These are phyloP conservation scores for Cyberlindnera xishuangbannaensis DNA, from an alignment of 805 yeast species.

Conservation along the genomic window DNA sequence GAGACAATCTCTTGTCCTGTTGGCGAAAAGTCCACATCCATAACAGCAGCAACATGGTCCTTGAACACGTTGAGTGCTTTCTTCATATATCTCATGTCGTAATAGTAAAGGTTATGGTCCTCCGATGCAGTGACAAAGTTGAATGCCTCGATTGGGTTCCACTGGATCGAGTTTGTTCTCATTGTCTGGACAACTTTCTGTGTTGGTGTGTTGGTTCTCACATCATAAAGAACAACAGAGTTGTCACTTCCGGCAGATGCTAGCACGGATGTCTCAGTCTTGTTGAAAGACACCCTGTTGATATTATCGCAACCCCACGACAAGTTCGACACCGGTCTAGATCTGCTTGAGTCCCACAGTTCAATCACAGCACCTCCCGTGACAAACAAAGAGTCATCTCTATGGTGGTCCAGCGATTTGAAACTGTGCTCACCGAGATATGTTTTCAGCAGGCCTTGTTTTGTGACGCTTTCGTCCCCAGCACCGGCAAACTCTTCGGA, in stretches of 20 bases:
- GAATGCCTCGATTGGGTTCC: slow-evolving; percentile 99
- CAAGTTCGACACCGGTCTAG: slow-evolving; percentile 68
- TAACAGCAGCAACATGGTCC: slow-evolving; percentile 93
- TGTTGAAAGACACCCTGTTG: slow-evolving; percentile 76
- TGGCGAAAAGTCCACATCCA: slow-evolving; percentile 93
- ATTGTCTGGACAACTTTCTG: slow-evolving; percentile 82
- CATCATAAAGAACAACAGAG: slow-evolving; percentile 83
- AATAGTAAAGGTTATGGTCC: slow-evolving; percentile 89
- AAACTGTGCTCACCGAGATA: slow-evolving; percentile 81
- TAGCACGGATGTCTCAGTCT: slow-evolving; percentile 80
- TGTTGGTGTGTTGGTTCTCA: slow-evolving; percentile 85
- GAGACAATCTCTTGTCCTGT: slow-evolving; percentile 95
- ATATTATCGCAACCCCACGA: slow-evolving; percentile 98
- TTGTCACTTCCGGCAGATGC: slow-evolving; percentile 88
- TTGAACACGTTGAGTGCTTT: slow-evolving; percentile 80
- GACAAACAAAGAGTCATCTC: slow-evolving; percentile 65
- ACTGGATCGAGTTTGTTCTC: slow-evolving; percentile 79
- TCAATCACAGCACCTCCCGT: slow-evolving; percentile 90
- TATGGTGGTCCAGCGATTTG: slow-evolving; percentile 81
- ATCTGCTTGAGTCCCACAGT: slow-evolving; percentile 85
- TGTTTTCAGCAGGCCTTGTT: slow-evolving; percentile 65
- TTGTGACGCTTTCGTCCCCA: slow-evolving; percentile 28
- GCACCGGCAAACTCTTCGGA: slow-evolving; percentile 42
- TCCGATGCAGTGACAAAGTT: slow-evolving; percentile 89
- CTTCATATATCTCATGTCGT: slow-evolving; percentile 93